Conservation (phyloP, 2,329 filamentous ascomycete genomes). For the Endothia cerciana region DNA sequence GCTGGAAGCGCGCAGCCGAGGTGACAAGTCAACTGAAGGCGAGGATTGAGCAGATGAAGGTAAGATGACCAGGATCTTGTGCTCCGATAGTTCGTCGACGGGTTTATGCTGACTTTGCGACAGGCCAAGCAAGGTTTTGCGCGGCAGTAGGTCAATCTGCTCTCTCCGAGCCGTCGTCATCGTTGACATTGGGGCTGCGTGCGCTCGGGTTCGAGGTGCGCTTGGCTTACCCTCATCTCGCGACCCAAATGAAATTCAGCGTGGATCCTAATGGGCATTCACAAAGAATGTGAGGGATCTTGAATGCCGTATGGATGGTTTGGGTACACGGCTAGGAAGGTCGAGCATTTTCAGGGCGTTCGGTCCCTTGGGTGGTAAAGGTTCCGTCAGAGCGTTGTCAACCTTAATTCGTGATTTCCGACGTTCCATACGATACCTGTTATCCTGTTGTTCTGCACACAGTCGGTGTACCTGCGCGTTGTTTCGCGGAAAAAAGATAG, state of each 20-base stretch:
- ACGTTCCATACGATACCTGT: not conserved
- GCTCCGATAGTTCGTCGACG: not conserved
- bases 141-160: slow-evolving; percentile 29
- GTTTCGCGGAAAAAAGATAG: no score
- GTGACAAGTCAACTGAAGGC: slow-evolving; percentile 97
- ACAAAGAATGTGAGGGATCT: not conserved
- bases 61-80: slow-evolving; percentile 37
- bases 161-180: slow-evolving; percentile 24
- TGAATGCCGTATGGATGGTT: not conserved
- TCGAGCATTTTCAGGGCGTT: slow-evolving; percentile 15
- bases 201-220: not conserved
- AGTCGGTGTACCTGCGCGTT: not conserved
- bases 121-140: slow-evolving; percentile 31
- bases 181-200: not conserved
- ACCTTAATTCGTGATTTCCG: not conserved
- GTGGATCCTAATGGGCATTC: not conserved
- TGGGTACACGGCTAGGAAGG: not conserved
- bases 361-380: slow-evolving; percentile 7
- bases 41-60: slow-evolving; percentile 98
- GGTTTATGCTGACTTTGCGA: not conserved
- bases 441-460: not conserved
- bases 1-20: slow-evolving; percentile 95
- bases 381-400: slow-evolving; percentile 3
- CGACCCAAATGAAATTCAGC: not conserved
- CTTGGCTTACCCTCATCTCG: not conserved